Base-by-base conservation (phyloP, 75 land plant species). In the Azolla pinnata region DNA sequence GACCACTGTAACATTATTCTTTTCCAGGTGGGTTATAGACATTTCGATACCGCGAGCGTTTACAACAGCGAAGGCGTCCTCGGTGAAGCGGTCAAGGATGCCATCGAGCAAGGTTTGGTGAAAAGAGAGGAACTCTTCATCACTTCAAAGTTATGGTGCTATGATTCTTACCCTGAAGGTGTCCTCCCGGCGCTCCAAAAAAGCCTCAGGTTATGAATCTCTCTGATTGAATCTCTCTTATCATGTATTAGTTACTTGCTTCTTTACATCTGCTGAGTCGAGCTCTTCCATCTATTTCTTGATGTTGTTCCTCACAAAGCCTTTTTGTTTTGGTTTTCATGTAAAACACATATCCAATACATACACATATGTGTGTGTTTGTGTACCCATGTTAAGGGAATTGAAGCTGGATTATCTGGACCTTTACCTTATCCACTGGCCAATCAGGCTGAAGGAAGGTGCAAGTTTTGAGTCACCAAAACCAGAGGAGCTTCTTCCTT, bases 391-490 rank as follows among this genome's bases (percentile, higher is more conserved):
- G 48, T 54, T 85, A 38, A 79, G 77, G 68, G 79, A 68, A 51
- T 69, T 85, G 47, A 78, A 75, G 12, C 62, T 86, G 17, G 35
- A 67, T 0, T 83, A 86, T 54, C 66, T 86, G 45, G 90, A 86
- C 68, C 79, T 86, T 29, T 86, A 75, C 56, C 56, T 86, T 47
- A 71, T 83, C 57, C 90, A 86, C 54, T 86, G 86, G 90, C 78
- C 86, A 16, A 76, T 67, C 55, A 64, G 47, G 56, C 60, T 70
- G 4, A 67, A 71, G 1, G 60, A 83, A 33, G 79, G 82, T 10
- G 90, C 79, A 77, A 86, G 83, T 28, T 79, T 81, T 7, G 90
- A 86, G 61, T 86, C 83, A 27, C 86, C 90, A 28, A 59, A 61
- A 18, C 67, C 75, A 23, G 54, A 63, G 33, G 65, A 62, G 63